phyloP scores from a whole-genome alignment of 139 green algal species.

The Klebsormidium nitens region DNA sequence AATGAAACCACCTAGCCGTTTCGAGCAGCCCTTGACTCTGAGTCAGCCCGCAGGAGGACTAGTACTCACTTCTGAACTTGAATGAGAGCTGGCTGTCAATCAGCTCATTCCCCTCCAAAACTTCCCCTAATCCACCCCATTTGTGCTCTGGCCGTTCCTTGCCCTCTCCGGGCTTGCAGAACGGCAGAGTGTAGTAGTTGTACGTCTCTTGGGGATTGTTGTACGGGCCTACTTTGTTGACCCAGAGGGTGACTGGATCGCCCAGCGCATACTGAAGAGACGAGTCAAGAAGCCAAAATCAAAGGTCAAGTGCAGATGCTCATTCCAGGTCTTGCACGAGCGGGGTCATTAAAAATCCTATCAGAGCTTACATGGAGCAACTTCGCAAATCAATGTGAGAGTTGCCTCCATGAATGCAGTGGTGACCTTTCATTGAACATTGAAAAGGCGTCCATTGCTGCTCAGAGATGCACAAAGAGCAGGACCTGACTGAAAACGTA shows the following conservation, averaged over 20 bases:
- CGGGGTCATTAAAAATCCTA: slow-evolving; percentile 14
- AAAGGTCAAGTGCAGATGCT: background rate
- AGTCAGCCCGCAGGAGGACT: too few relatives aligned
- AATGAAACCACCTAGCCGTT: too few relatives aligned
- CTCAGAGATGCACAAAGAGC: too few relatives aligned
- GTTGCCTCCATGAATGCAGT: too few relatives aligned
- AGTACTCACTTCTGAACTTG: slow-evolving; percentile 60
- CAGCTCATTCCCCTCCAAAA: slow-evolving; percentile 93
- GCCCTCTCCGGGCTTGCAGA: slow-evolving; percentile 66
- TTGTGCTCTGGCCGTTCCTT: slow-evolving; percentile 61
- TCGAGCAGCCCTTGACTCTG: too few relatives aligned
- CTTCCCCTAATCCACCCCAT: slow-evolving; percentile 92
- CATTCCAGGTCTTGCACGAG: background rate
- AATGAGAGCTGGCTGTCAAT: slow-evolving; percentile 86
- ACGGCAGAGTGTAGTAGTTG: slow-evolving; percentile 94
- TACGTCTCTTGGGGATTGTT: slow-evolving; percentile 98
- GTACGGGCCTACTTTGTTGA: slow-evolving; percentile 95
- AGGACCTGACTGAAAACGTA: too few relatives aligned
- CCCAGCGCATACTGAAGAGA: slow-evolving; percentile 70
- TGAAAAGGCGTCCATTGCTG: too few relatives aligned
- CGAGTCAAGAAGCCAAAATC: slow-evolving; percentile 22
- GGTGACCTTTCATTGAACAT: too few relatives aligned
- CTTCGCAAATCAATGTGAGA: background rate
- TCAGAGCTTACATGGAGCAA: background rate
- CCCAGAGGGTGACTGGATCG: slow-evolving; percentile 70